Base-by-base conservation (phyloP, 768 basidiomycete genomes). In the Cyathus striatus region DNA sequence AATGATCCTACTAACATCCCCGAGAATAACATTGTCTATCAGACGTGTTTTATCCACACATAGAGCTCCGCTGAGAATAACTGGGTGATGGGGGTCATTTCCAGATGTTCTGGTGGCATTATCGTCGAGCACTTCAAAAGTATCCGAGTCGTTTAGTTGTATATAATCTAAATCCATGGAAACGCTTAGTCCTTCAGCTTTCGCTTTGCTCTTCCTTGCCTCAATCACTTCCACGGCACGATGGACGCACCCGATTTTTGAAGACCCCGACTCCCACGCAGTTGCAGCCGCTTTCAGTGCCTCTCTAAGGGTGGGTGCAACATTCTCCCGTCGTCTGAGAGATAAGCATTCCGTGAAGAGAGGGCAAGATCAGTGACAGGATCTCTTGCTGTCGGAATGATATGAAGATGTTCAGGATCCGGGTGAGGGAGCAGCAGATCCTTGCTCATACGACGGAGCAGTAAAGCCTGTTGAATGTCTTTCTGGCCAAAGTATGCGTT, bases 401-500 rank as follows among this genome's bases (percentile, higher is more conserved):
- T 92, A 59, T 86, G 83, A n/a, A 97, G 58, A 53, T 82, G 78
- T 21, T 77, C 65, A 0, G 84, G 66, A 7, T 76, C 67, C 0
- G 96, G 96, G 56, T 89, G 75, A 5, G 85, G 66, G n/a, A 92
- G 61, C 7, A 95, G 77, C 4, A 96, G 70, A 60, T 99, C 96
- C 22, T 73, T 68, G 41, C 76, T 75, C 63, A 98, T 69, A 3
- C 82, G 79, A 24, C 86, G 83, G 23, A 98, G 71, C 35, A 99
- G 65, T 13, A 97, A 68, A 0, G 88, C 91, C 59, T 99, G 96
- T 57, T 99, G 96, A 42, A 99, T 96, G 59, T 98, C 95, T 59
- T 98, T 98, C 63, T 98, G 94, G 1, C 96, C 95, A 49, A 99
- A 96, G 62, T 98, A 97, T 17, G 88, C 83, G 49, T 83, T 79